Conservation (phyloP, 192 early-diverging fungal genomes). For the Entomortierella beljakovae region DNA sequence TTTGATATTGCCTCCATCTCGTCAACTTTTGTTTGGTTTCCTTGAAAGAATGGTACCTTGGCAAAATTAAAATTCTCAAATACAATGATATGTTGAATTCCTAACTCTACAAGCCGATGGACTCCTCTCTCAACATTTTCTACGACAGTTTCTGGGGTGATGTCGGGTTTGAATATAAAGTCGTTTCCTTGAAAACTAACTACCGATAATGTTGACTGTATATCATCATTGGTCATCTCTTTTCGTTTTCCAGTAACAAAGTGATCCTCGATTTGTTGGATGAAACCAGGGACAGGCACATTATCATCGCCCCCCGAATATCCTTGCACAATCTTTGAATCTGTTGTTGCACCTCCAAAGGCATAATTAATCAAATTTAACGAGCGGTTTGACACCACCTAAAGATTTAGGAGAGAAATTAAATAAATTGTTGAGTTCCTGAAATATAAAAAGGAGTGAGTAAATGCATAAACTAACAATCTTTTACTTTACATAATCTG, state of each 20-base stretch:
- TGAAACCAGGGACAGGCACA: conserved; percentile 47
- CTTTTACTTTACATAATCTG: conserved; percentile 50
- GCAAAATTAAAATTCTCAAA: conserved; percentile 35
- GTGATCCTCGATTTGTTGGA: conserved; percentile 33
- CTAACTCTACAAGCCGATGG: conserved; percentile 17
- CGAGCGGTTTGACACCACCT: background rate
- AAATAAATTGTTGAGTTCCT: background rate
- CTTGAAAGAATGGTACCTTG: conserved; percentile 18
- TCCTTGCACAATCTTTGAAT: conserved; percentile 42
- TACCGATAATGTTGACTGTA: conserved; percentile 22
- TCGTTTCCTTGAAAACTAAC: conserved; percentile 47
- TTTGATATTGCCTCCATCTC: conserved; percentile 17
- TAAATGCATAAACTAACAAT: too few species aligned
- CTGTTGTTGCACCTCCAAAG: conserved; percentile 61
- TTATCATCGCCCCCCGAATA: conserved; percentile 21
- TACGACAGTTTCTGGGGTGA: conserved; percentile 8
- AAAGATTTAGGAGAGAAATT: background rate
- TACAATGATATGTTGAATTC: conserved; percentile 28
- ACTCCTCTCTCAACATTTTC: conserved; percentile 27
- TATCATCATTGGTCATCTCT: background rate
- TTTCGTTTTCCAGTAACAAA: background rate
- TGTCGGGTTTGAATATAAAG: conserved; percentile 22
- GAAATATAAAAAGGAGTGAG: background rate
- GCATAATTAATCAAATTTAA: conserved; percentile 58
- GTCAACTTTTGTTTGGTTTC: conserved; percentile 11